Evolutionary conservation across 1,284 basidiomycete genomes (phyloP), one percentile per base, ranked within the genome.

Genomic region (Boletus sp.): DNA sequence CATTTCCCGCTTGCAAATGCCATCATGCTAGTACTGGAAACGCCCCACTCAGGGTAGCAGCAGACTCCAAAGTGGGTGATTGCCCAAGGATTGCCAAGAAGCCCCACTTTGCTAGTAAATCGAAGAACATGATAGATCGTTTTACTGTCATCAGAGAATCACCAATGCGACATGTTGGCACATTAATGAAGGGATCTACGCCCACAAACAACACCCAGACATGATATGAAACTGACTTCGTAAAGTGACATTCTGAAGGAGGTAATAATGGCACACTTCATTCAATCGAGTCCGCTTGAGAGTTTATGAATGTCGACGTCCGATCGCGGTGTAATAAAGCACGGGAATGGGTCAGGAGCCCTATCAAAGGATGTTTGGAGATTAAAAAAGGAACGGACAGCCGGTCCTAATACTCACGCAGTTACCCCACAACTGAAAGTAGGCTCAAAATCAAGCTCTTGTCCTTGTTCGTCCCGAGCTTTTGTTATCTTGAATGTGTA

Each of bases 271-370:
- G n/a, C n/a, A 33, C 6, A 37, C 27, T 13, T 49, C 6, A 7
- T 38, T 67, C 54, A 55, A 52, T 47, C 11, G 31, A 17, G 2
- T 60, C 46, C 19, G 1, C 27, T 17, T 2, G 21, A 43, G 46
- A 69, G 44, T 30, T 59, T 55, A 35, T 28, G 38, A 9, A 61
- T 43, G 47, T 63, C 44, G 11, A 61, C 17, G 35, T 56, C 52
- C 5, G n/a, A 35, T 37, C 61, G 56, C 9, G 58, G 60, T 23
- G 50, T 54, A 31, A 72, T 55, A 47, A 52, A 59, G 23, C 68
- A 73, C 21, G 67, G 67, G 25, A 70, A 73, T 6, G 60, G 61
- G n/a, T 54, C 7, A 17, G 71, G 72, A 25, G 52, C 48, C 35
- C 68, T 73, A 40, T 46, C 30, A 55, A 50, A n/a, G 17, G 33